Percentiles rank a stretch among this genome's conserved stretches.
phyloP scores from a whole-genome alignment of 2,329 filamentous ascomycete genomes.

The Plenodomus lindquistii region DNA sequence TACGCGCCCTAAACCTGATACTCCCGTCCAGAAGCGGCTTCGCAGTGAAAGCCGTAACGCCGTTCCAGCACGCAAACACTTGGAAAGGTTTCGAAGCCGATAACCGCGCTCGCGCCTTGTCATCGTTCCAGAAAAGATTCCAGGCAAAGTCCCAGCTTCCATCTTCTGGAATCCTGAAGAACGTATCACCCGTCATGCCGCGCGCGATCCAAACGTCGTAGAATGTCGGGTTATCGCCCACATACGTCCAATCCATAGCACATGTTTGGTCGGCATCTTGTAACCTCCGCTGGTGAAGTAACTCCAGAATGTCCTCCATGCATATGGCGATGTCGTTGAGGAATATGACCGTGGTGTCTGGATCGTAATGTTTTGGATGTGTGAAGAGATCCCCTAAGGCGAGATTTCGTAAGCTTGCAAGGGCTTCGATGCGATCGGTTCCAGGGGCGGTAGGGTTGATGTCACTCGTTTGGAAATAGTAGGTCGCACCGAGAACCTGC shows the following conservation, averaged over 20 bases:
- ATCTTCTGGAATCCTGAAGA: slow-evolving; percentile 58
- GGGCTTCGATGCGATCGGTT: slow-evolving; percentile 50
- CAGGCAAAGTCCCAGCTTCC: slow-evolving; percentile 50
- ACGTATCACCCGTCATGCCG: slow-evolving; percentile 57
- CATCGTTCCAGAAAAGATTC: slow-evolving; percentile 56
- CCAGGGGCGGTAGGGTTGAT: slow-evolving; percentile 46
- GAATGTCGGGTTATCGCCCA: slow-evolving; percentile 53
- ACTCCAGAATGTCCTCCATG: slow-evolving; percentile 61
- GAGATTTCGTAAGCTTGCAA: slow-evolving; percentile 58
- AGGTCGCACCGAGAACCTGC: slow-evolving; percentile 40
- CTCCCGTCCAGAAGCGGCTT: slow-evolving; percentile 51
- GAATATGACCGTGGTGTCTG: slow-evolving; percentile 86
- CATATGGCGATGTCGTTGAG: slow-evolving; percentile 73
- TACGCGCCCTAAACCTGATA: slow-evolving; percentile 51
- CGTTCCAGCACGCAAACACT: slow-evolving; percentile 66
- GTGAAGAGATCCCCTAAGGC: slow-evolving; percentile 54
- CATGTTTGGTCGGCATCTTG: slow-evolving; percentile 61
- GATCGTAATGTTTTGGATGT: slow-evolving; percentile 85
- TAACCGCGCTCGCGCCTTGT: slow-evolving; percentile 41
- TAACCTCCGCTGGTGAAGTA: slow-evolving; percentile 53
- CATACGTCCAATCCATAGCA: slow-evolving; percentile 62
- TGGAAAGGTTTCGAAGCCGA: slow-evolving; percentile 55
- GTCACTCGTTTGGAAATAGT: slow-evolving; percentile 49
- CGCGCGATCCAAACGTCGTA: slow-evolving; percentile 63
- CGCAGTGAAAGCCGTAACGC: slow-evolving; percentile 55